Conservation (phyloP, 768 basidiomycete species). For the Mycena kentingensis region DNA sequence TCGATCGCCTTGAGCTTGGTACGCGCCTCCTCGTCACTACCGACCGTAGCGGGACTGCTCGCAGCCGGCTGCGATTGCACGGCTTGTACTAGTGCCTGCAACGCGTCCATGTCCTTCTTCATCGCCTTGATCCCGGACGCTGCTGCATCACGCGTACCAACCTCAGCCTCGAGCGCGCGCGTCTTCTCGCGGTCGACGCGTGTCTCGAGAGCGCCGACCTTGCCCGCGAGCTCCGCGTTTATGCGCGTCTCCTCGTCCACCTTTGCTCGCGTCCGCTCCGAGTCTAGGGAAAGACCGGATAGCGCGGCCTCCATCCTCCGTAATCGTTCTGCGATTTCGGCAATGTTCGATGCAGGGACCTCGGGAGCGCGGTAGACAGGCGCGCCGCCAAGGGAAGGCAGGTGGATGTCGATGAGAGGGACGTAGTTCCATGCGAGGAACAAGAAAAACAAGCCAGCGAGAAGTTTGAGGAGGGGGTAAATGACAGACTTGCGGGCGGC, state of each 20-base stretch:
- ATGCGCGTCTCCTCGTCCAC: constrained; percentile 55
- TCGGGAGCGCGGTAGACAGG: constrained; percentile 55
- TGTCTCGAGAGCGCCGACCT: constrained; percentile 57
- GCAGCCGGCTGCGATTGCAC: constrained; percentile 28
- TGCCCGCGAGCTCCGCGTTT: constrained; percentile 53
- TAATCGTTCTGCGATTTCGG: constrained; percentile 64
- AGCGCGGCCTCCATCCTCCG: constrained; percentile 64
- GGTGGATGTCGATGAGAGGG: constrained; percentile 30
- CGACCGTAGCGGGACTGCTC: constrained; percentile 16
- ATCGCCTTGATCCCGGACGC: constrained; percentile 50
- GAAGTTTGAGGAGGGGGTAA: constrained; percentile 34
- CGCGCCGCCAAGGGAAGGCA: constrained; percentile 23
- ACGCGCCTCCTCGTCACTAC: constrained; percentile 59
- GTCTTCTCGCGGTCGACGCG: constrained; percentile 43
- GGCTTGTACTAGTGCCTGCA: constrained; percentile 46
- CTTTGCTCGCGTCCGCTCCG: constrained; percentile 50
- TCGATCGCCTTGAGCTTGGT: constrained; percentile 58
- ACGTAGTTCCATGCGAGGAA: constrained; percentile 35
- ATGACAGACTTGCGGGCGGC: constrained; percentile 31
- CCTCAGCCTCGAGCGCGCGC: constrained; percentile 55
- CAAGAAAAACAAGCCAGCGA: constrained; percentile 40
- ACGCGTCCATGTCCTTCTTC: constrained; percentile 55
- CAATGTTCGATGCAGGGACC: constrained; percentile 62
- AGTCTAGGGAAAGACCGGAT: constrained; percentile 58
- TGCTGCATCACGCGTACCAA: constrained; percentile 45